These are phyloP conservation scores for Ochetophila trinervis DNA, from an alignment of 306 rosid genomes.

Conservation along the genomic window DNA sequence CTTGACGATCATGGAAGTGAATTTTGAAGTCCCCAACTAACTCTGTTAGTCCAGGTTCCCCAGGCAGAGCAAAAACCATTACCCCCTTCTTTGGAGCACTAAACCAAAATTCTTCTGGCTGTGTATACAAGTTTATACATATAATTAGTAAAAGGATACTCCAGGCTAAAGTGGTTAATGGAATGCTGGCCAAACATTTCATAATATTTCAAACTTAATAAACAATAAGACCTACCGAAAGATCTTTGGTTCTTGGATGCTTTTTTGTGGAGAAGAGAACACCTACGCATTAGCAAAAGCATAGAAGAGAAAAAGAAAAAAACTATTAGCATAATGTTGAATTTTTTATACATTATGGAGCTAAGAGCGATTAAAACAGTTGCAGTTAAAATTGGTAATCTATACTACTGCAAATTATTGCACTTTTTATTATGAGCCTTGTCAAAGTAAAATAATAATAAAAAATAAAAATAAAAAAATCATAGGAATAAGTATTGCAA, in stretches of 20 bases:
- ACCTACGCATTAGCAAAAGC: constrained; percentile 49
- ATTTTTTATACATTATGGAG: too few relatives aligned
- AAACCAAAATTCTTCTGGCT: constrained; percentile 97
- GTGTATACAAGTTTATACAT: constrained; percentile 19
- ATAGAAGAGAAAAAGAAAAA: constrained; percentile 17
- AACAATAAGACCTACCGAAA: constrained; percentile 60
- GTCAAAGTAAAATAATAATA: too few relatives aligned
- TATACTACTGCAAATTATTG: too few relatives aligned
- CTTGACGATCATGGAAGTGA: constrained; percentile 93
- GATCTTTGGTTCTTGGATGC: constrained; percentile 92
- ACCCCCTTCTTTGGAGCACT: constrained; percentile 97
- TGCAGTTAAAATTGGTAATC: too few relatives aligned
- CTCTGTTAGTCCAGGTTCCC: constrained; percentile 96
- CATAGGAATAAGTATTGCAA: too few relatives aligned
- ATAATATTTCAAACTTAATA: constrained; percentile 17
- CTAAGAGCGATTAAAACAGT: too few relatives aligned
- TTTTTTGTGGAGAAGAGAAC: constrained; percentile 88
- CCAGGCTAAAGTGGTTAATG: neutral
- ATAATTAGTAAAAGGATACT: constrained; percentile 17
- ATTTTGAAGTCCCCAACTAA: constrained; percentile 89
- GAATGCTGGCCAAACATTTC: constrained; percentile 21
- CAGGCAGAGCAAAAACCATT: constrained; percentile 95
- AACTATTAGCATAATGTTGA: constrained; percentile 4
- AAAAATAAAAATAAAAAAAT: too few relatives aligned
- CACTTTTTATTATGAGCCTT: too few relatives aligned